These are phyloP conservation scores for Alternaria ventricosa DNA, from an alignment of 2,329 filamentous ascomycete species.

Conservation along the genomic window DNA sequence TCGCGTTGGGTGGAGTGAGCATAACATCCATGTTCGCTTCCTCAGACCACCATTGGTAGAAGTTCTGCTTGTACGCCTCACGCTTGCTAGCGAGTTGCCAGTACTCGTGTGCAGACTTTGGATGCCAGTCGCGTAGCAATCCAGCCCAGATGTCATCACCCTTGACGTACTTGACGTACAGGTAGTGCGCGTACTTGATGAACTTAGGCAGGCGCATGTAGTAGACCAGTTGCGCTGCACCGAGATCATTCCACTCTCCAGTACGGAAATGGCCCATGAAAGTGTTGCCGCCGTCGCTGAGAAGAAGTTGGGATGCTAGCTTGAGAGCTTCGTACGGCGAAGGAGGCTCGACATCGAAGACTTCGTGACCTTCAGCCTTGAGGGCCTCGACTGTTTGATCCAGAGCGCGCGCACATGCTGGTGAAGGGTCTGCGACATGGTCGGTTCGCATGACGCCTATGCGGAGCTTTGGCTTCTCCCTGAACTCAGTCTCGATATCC, in stretches of 20 bases:
- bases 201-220: constrained; percentile 76
- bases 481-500: constrained; percentile 65
- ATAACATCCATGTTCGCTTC: constrained; percentile 74
- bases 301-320: constrained; percentile 80
- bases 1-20: constrained; percentile 85
- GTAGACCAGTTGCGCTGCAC: constrained; percentile 75
- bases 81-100: constrained; percentile 81
- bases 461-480: constrained; percentile 67
- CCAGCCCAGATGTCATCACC: constrained; percentile 80
- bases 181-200: constrained; percentile 83
- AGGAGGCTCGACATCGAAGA: constrained; percentile 70
- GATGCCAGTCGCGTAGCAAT: constrained; percentile 74
- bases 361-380: constrained; percentile 74
- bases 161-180: constrained; percentile 85
- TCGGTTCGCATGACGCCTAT: constrained; percentile 82
- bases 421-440: constrained; percentile 83
- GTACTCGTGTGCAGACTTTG: constrained; percentile 77
- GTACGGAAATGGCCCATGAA: constrained; percentile 78
- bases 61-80: constrained; percentile 77
- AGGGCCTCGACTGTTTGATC: constrained; percentile 74
- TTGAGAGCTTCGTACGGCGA: constrained; percentile 75
- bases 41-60: constrained; percentile 85
- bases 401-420: constrained; percentile 80
- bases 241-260: constrained; percentile 80
- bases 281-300: constrained; percentile 81